These are phyloP conservation scores for Hortiboletus campestris DNA, from an alignment of 768 basidiomycete genomes.

Conservation along the genomic window DNA sequence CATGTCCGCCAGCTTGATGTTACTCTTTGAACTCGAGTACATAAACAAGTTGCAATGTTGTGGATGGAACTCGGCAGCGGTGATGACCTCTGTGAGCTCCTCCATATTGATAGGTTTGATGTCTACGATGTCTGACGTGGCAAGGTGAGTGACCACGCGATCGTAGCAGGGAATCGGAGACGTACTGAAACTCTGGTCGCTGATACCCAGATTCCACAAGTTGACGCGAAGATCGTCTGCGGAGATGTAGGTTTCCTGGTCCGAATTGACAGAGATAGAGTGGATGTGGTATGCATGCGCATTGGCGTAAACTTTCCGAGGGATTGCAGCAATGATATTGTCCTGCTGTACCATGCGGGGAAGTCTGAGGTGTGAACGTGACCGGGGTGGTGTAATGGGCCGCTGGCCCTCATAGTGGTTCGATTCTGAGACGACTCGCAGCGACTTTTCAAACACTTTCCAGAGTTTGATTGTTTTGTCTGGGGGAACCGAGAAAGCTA, in stretches of 20 bases:
- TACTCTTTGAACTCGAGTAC: constrained; percentile 99
- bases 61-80: constrained; percentile 99
- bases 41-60: constrained; percentile 97
- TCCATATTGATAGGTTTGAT: constrained; percentile 99
- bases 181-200: constrained; percentile 98
- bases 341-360: constrained; percentile 94
- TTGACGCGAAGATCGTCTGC: constrained; percentile 98
- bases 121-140: constrained; percentile 87
- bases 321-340: constrained; percentile 97
- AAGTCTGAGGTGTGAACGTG: constrained; percentile 65
- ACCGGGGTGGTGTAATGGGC: constrained; percentile 59
- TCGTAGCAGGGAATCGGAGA: constrained; percentile 18
- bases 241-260: constrained; percentile 98
- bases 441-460: constrained; percentile 99
- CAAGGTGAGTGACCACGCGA: constrained; percentile 3
- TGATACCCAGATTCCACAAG: constrained; percentile 97
- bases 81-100: constrained; percentile 98
- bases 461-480: constrained; percentile 99
- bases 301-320: constrained; percentile 97
- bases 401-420: constrained; percentile 85
- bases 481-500: constrained; percentile 32
- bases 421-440: constrained; percentile 95
- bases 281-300: constrained; percentile 99
- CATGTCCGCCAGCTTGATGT: constrained; percentile 99
- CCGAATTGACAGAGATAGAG: constrained; percentile 98